Evolutionary conservation across 768 basidiomycete genomes (phyloP), one percentile per base, ranked within the genome.

Genomic region (Rhodotorula graminis): DNA sequence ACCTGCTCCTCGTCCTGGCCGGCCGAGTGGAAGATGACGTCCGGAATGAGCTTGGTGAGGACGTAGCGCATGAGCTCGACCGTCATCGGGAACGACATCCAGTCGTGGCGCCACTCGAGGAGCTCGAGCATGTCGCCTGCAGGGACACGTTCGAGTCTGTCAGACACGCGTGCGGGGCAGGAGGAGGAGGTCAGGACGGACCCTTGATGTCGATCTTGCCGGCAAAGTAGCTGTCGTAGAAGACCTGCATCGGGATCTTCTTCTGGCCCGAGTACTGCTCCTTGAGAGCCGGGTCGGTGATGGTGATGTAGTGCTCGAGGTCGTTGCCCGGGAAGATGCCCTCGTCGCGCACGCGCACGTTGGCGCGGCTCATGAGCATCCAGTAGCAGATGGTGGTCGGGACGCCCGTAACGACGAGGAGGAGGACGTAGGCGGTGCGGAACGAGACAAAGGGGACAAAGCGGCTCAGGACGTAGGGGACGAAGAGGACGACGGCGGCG

Each of bases 211-310:
- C 94, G 72, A 94, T 87, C 83, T 97, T 97, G 61, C 89, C 89
- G 62, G 94, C 93, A 80, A 99, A 97, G 83, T 90, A 98, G 74
- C 92, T 91, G 84, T 99, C 96, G 80, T 98, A 89, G 85, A 96
- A 95, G 76, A 90, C 83, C 83, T 99, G 95, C 89, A 96, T 94
- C 64, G 93, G 93, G 69, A 99, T 97, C 82, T 96, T 98, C 77
- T 88, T 86, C 82, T 88, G 90, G 75, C 88, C 89, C 46, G 86
- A 82, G 83, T 94, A 98, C 70, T 87, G 84, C 44, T 85, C 84
- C 84, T 88, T 90, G 80, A 98, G 85, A 70, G 88, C 89, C 1
- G 83, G 82, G 83, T 95, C 92, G 71, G 91, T 88, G 83, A 98
- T 89, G 58, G 88, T 89, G 79, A 98, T 90, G 81, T 98, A 99